phyloP scores from a whole-genome alignment of 2,329 filamentous ascomycete species.

The Aspergillus sp. region DNA sequence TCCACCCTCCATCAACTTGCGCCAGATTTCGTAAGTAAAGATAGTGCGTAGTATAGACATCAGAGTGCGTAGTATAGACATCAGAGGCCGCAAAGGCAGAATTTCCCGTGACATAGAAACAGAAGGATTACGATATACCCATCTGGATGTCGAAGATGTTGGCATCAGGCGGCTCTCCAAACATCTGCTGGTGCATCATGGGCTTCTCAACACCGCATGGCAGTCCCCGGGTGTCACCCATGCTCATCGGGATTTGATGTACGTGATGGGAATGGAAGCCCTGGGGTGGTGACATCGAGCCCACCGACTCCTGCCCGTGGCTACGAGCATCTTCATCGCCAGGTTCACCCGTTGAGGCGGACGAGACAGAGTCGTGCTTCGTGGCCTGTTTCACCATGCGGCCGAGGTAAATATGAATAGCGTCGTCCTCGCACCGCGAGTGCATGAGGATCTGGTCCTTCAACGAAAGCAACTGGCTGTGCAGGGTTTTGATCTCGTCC shows the following conservation, averaged over 20 bases:
- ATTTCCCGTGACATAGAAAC: background rate
- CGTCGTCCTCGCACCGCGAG: slow-evolving; percentile 38
- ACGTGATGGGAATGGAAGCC: background rate
- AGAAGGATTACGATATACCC: background rate
- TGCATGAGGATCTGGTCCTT: slow-evolving; percentile 44
- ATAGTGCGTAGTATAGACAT: too few species aligned
- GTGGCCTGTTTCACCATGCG: slow-evolving; percentile 40
- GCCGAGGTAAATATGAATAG: slow-evolving; percentile 37
- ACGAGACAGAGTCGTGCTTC: background rate
- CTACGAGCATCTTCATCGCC: background rate
- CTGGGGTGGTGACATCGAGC: background rate
- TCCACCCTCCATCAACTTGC: background rate
- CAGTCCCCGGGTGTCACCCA: background rate
- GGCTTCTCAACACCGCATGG: slow-evolving; percentile 3
- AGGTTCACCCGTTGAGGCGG: background rate
- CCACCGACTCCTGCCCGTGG: background rate
- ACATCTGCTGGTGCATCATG: slow-evolving; percentile 1
- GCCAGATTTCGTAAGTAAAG: background rate
- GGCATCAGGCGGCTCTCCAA: background rate
- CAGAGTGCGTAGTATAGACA: too few species aligned
- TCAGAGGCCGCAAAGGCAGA: background rate
- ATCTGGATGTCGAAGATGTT: slow-evolving; percentile 8
- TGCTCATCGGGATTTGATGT: background rate
- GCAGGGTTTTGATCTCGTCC: slow-evolving; percentile 34
- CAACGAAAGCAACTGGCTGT: slow-evolving; percentile 37